These are phyloP conservation scores for Euptelea pleiosperma DNA, from an alignment of 164 flowering plant genomes.

Conservation along the genomic window DNA sequence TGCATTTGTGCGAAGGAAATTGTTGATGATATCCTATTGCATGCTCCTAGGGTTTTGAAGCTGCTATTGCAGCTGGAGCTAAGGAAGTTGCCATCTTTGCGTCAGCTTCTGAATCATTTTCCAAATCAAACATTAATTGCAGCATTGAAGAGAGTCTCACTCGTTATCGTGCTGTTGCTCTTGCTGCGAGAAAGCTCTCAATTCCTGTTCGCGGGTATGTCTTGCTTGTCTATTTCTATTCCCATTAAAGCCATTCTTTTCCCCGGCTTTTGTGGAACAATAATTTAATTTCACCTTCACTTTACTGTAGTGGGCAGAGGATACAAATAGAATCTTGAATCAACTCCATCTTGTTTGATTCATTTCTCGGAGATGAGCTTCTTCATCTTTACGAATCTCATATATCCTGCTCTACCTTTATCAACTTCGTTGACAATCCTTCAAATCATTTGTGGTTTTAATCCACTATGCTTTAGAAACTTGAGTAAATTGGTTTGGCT, in stretches of 20 bases:
- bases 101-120: conserved; percentile 94
- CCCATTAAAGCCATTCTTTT: not conserved
- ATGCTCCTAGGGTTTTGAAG: conserved; percentile 76
- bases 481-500: too few relatives aligned
- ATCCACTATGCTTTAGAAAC: too few relatives aligned
- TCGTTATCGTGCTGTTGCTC: conserved; percentile 71
- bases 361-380: too few relatives aligned
- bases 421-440: too few relatives aligned
- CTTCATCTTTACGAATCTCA: too few relatives aligned
- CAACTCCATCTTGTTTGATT: too few relatives aligned
- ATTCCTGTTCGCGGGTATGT: conserved; percentile 94
- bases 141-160: conserved; percentile 83
- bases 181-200: conserved; percentile 72
- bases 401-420: too few relatives aligned
- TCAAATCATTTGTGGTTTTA: too few relatives aligned
- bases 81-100: conserved; percentile 96
- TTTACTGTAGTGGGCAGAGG: too few relatives aligned
- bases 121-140: conserved; percentile 91
- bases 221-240: conserved; percentile 4
- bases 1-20: not conserved
- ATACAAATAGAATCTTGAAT: too few relatives aligned
- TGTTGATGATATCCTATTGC: conserved; percentile 5
- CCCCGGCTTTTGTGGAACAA: not conserved
- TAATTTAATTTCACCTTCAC: too few relatives aligned
- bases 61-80: conserved; percentile 95